Percentiles rank a stretch among this genome's conserved stretches.
These are phyloP conservation scores for Cladosporium colombiae DNA, from an alignment of 2,329 filamentous ascomycete species.

Conservation along the genomic window DNA sequence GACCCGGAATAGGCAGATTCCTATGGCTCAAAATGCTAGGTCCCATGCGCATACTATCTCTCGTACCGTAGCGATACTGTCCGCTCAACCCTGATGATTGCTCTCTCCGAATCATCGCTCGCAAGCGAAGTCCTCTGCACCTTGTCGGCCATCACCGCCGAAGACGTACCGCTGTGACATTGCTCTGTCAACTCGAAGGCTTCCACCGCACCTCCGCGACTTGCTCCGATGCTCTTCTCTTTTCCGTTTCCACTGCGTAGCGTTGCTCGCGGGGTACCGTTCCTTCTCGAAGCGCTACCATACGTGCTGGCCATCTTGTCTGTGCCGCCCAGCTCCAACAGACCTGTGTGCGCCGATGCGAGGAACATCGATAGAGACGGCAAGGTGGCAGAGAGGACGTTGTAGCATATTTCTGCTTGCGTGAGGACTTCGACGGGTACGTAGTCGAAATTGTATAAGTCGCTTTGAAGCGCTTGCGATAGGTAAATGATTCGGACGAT, in stretches of 20 bases:
- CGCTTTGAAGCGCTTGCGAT: not conserved
- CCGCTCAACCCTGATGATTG: conserved; percentile 3
- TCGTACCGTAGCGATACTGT: conserved; percentile 8
- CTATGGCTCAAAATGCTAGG: not conserved
- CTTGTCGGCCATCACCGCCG: not conserved
- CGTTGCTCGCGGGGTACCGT: not conserved
- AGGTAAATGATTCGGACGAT: not conserved
- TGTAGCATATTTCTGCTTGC: conserved; percentile 19
- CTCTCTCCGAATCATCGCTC: conserved; percentile 11
- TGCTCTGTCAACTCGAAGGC: conserved; percentile 4
- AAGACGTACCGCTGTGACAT: not conserved
- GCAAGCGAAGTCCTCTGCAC: not conserved
- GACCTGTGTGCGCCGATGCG: not conserved
- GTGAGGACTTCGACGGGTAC: conserved; percentile 10
- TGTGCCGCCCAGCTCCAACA: conserved; percentile 6
- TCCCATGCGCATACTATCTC: not conserved
- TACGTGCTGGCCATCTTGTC: not conserved
- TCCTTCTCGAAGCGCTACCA: not conserved
- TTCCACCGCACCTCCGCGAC: not conserved
- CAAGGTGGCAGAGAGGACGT: conserved; percentile 18
- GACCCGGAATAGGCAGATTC: not conserved
- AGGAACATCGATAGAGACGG: conserved; percentile 20
- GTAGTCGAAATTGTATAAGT: conserved; percentile 3
- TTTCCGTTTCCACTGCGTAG: not conserved
- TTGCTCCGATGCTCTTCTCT: not conserved